These are phyloP conservation scores for Fonsecaea pedrosoi DNA, from an alignment of 2,329 filamentous ascomycete species.

Conservation along the genomic window DNA sequence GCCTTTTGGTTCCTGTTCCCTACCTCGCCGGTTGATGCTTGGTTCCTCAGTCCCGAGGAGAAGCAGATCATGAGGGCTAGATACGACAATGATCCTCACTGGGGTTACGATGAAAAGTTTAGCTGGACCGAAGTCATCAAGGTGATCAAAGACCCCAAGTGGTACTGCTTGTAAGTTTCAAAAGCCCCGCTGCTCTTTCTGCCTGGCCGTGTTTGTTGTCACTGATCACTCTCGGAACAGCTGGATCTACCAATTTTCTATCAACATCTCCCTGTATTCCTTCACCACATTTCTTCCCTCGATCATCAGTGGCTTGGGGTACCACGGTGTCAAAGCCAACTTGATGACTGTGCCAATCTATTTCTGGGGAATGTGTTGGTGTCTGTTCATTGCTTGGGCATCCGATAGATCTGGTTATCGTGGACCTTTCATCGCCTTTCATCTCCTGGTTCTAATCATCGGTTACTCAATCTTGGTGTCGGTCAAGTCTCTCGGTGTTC, in stretches of 20 bases:
- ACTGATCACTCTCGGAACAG: background rate
- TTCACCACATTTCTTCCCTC: slow-evolving; percentile 47
- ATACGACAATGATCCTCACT: slow-evolving; percentile 42
- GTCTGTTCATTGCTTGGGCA: slow-evolving; percentile 58
- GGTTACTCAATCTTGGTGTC: background rate
- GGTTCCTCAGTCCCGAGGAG: slow-evolving; percentile 51
- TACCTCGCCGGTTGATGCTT: slow-evolving; percentile 52
- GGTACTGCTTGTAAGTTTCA: slow-evolving; percentile 12
- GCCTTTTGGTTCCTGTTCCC: slow-evolving; percentile 53
- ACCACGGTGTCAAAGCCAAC: slow-evolving; percentile 48
- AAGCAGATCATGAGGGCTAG: slow-evolving; percentile 47
- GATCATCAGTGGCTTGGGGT: slow-evolving; percentile 51
- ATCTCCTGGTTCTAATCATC: background rate
- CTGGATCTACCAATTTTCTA: slow-evolving; percentile 49
- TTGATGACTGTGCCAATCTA: slow-evolving; percentile 52
- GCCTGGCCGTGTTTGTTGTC: background rate
- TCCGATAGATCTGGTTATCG: slow-evolving; percentile 59
- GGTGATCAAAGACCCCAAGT: slow-evolving; percentile 46
- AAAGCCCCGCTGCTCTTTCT: no score
- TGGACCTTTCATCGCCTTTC: slow-evolving; percentile 43
- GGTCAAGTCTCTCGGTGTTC: slow-evolving; percentile 25
- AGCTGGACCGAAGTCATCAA: slow-evolving; percentile 49
- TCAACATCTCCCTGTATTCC: slow-evolving; percentile 51
- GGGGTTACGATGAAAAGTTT: slow-evolving; percentile 42
- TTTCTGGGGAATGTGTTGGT: slow-evolving; percentile 47